These are phyloP conservation scores for Citrus reticulata DNA, from an alignment of 345 rosid species.

Conservation along the genomic window DNA sequence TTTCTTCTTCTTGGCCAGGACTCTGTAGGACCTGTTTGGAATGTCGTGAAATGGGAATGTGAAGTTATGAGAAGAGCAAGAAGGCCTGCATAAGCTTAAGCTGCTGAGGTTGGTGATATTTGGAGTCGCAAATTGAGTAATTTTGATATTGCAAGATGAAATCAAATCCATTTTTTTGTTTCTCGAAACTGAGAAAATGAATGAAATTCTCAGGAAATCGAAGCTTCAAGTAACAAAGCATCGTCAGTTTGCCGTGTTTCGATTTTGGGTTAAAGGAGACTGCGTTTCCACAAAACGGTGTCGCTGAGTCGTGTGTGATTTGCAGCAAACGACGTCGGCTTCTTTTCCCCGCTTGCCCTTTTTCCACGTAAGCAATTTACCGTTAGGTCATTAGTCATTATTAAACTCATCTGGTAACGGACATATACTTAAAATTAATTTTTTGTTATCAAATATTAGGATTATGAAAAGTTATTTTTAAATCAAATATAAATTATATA, in stretches of 20 bases:
- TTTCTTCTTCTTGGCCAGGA: conserved; percentile 52
- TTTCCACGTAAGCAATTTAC: no score
- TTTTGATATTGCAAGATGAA: conserved; percentile 18
- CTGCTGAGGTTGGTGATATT: background rate
- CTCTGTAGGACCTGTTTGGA: conserved; percentile 13
- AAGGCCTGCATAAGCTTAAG: conserved; percentile 19
- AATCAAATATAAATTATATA: no score
- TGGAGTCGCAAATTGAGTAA: background rate
- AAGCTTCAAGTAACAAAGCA: background rate
- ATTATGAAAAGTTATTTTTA: no score
- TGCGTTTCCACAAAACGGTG: background rate
- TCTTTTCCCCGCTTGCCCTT: background rate
- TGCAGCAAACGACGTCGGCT: background rate
- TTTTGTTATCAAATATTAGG: no score
- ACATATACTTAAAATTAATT: no score
- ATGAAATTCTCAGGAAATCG: background rate
- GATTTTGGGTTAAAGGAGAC: background rate
- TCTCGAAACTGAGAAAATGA: background rate
- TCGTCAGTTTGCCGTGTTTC: background rate
- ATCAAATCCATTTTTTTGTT: conserved; percentile 30
- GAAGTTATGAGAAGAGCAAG: conserved; percentile 11
- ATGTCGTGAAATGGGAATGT: conserved; percentile 18
- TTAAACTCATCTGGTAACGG: background rate
- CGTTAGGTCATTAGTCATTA: no score
- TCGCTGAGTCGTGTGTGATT: background rate